phyloP scores from a whole-genome alignment of 495 filamentous ascomycete species.

The Aspergillus avenaceus region DNA sequence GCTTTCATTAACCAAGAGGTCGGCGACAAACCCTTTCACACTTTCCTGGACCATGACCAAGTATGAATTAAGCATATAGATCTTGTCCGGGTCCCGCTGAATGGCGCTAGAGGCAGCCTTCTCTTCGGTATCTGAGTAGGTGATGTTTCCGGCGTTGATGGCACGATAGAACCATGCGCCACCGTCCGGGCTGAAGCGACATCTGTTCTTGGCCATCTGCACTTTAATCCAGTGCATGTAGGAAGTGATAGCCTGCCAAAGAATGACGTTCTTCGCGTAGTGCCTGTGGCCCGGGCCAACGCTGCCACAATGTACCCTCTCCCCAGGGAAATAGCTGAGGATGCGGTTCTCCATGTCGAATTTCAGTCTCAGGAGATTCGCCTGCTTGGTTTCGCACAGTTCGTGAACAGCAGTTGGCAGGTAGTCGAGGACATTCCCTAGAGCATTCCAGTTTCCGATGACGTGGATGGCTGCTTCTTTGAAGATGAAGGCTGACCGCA shows the following conservation, averaged over 20 bases:
- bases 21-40: constrained; percentile 13
- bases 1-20: constrained; percentile 18
- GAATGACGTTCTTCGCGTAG: constrained; percentile 26
- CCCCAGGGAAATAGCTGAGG: constrained; percentile 1
- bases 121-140: constrained; percentile 17
- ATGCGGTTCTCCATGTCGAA: constrained; percentile 20
- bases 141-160: constrained; percentile 13
- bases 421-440: constrained; percentile 12
- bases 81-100: constrained; percentile 19
- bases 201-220: constrained; percentile 11
- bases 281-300: constrained; percentile 9
- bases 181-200: constrained; percentile 23
- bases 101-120: constrained; percentile 19
- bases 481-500: constrained; percentile 41
- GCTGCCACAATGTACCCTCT: neutral
- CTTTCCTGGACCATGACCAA: constrained; percentile 43
- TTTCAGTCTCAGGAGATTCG: constrained; percentile 1
- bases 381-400: constrained; percentile 20
- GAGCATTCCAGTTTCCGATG: constrained; percentile 35
- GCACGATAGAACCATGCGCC: constrained; percentile 29
- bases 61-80: constrained; percentile 31
- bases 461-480: constrained; percentile 46
- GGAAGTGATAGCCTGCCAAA: constrained; percentile 27
- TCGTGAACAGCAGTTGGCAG: constrained; percentile 12
- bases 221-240: constrained; percentile 26